Evolutionary conservation across 2,329 filamentous ascomycete genomes (phyloP).

Genomic region (Alternaria triticina): DNA sequence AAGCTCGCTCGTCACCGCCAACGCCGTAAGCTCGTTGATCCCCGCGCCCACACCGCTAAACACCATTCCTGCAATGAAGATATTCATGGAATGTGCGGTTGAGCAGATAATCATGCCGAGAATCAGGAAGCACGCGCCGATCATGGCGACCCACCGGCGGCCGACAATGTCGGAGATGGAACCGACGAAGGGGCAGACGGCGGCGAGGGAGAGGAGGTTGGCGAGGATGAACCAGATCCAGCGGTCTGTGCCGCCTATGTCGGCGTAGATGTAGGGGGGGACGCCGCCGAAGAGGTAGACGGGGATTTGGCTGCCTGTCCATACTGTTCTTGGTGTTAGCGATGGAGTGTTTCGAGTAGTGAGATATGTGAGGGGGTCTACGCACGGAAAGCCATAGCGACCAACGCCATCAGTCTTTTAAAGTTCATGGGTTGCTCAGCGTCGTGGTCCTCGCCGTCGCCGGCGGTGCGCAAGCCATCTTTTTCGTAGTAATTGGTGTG

Average conservation of each 20-base stretch:
- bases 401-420: conserved; percentile 57
- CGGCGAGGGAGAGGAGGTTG: conserved; percentile 62
- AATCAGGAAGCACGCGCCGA: conserved; percentile 42
- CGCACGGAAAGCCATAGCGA: conserved; percentile 46
- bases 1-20: conserved; percentile 71
- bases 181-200: conserved; percentile 68
- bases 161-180: conserved; percentile 41
- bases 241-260: conserved; percentile 65
- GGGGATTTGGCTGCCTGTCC: conserved; percentile 67
- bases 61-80: conserved; percentile 43
- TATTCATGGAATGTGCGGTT: conserved; percentile 35
- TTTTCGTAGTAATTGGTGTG: conserved; percentile 56
- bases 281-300: conserved; percentile 46
- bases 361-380: background rate
- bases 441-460: conserved; percentile 24
- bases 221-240: conserved; percentile 63
- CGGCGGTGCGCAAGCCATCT: conserved; percentile 50
- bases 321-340: conserved; percentile 44
- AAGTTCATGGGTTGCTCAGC: conserved; percentile 6
- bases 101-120: conserved; percentile 40
- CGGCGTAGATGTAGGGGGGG: conserved; percentile 60
- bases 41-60: conserved; percentile 70
- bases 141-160: conserved; percentile 37
- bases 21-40: conserved; percentile 70
- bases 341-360: background rate